Conservation (phyloP, 2,329 filamentous ascomycete genomes). For the Aureobasidium lini region DNA sequence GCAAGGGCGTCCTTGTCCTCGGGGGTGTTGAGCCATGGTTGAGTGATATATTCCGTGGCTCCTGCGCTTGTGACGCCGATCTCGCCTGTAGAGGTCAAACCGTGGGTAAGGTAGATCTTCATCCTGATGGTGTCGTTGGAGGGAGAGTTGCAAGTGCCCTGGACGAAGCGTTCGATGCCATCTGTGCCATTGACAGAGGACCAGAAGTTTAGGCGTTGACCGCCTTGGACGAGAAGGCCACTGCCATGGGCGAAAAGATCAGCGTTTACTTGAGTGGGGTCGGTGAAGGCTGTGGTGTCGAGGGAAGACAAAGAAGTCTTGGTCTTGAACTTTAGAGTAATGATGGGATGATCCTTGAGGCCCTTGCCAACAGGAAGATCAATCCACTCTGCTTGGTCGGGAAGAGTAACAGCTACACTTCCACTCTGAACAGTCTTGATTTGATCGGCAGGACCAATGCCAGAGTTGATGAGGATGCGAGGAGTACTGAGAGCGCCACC, state of each 20-base stretch:
- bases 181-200: constrained; percentile 48
- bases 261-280: constrained; percentile 41
- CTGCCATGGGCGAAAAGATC: constrained; percentile 37
- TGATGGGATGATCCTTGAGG: constrained; percentile 45
- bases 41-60: constrained; percentile 37
- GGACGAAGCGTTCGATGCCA: constrained; percentile 39
- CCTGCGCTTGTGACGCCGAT: constrained; percentile 26
- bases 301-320: constrained; percentile 37
- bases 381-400: constrained; percentile 25
- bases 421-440: constrained; percentile 19
- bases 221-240: constrained; percentile 27
- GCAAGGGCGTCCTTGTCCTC: constrained; percentile 31
- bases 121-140: constrained; percentile 43
- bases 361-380: constrained; percentile 22
- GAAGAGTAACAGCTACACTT: constrained; percentile 14
- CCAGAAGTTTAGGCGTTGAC: constrained; percentile 49
- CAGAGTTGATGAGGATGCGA: constrained; percentile 33
- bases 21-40: constrained; percentile 46
- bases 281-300: constrained; percentile 39
- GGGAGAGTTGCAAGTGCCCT: constrained; percentile 39
- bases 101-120: constrained; percentile 52
- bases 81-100: constrained; percentile 41
- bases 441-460: constrained; percentile 41
- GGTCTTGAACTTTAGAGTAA: constrained; percentile 44
- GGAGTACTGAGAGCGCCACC: constrained; percentile 27